Percentiles rank a stretch among this genome's conserved stretches.
Evolutionary conservation across 371 early-diverging fungal species (phyloP).

Genomic region (Mucor piriformis): DNA sequence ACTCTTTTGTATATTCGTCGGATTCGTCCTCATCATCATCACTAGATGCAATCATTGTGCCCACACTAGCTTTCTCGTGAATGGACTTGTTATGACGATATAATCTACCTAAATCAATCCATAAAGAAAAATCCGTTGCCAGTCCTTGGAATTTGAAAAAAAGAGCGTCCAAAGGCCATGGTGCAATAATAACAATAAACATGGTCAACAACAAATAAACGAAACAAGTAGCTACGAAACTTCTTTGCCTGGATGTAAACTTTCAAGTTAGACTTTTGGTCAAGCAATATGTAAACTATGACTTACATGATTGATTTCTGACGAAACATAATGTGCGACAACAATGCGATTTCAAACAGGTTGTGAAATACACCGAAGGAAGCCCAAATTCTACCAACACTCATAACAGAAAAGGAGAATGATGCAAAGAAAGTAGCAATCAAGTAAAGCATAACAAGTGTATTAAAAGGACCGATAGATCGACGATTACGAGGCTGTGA

Average conservation of each 20-base stretch:
- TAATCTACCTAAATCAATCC: conserved; percentile 39
- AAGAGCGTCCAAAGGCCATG: conserved; percentile 56
- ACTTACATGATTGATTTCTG: conserved; percentile 12
- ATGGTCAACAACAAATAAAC: conserved; percentile 35
- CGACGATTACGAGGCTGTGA: conserved; percentile 6
- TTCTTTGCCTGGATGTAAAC: conserved; percentile 24
- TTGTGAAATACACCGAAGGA: conserved; percentile 54
- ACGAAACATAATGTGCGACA: conserved; percentile 29
- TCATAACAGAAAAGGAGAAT: conserved; percentile 41
- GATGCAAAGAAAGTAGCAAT: conserved; percentile 42
- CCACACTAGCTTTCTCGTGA: conserved; percentile 6
- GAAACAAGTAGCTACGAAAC: conserved; percentile 37
- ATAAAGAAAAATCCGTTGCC: conserved; percentile 48
- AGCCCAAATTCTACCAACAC: conserved; percentile 56
- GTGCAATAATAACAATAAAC: conserved; percentile 31
- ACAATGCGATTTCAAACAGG: conserved; percentile 42
- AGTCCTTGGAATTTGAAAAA: conserved; percentile 59
- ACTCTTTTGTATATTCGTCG: conserved; percentile 8
- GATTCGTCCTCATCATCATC: conserved; percentile 2
- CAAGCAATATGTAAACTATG: not conserved
- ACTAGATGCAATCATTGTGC: not conserved
- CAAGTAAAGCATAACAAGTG: conserved; percentile 37
- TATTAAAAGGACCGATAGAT: conserved; percentile 32
- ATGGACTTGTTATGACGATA: conserved; percentile 29
- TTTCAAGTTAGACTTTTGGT: not conserved